Evolutionary conservation across 2,329 filamentous ascomycete species (phyloP).

Genomic region (Aspergillus vadensis): DNA sequence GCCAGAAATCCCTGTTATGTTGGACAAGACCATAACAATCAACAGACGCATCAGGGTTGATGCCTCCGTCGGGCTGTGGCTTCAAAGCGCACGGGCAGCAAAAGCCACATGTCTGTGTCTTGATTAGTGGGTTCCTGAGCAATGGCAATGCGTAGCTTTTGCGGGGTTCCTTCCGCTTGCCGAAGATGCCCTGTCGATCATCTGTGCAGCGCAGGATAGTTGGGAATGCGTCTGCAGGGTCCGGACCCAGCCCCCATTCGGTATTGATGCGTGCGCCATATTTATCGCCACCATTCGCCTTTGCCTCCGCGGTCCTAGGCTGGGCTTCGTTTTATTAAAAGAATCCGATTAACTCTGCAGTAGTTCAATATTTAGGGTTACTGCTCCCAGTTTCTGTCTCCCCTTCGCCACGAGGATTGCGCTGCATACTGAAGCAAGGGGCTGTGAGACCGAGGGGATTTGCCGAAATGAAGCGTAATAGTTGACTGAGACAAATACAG

Average conservation of each 20-base stretch:
- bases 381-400: not conserved
- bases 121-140: conserved; percentile 1
- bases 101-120: not conserved
- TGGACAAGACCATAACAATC: conserved; percentile 4
- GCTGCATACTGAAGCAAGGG: not conserved
- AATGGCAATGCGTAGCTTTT: conserved; percentile 2
- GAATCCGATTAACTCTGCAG: not conserved
- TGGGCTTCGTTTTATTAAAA: not conserved
- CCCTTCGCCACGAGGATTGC: not conserved
- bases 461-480: not conserved
- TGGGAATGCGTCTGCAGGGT: conserved; percentile 1
- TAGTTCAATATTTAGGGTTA: not conserved
- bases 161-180: not conserved
- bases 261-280: conserved; percentile 2
- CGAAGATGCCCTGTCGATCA: conserved; percentile 1
- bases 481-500: not conserved
- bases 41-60: not conserved
- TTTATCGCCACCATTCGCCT: not conserved
- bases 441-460: not conserved
- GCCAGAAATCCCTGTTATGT: conserved; percentile 1
- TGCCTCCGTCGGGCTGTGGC: not conserved
- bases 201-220: not conserved
- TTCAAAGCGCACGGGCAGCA: not conserved
- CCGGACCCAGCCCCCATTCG: conserved; percentile 7
- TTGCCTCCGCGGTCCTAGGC: not conserved